Conservation (phyloP, 768 basidiomycete genomes). For the Phanerodontia chrysosporium region DNA sequence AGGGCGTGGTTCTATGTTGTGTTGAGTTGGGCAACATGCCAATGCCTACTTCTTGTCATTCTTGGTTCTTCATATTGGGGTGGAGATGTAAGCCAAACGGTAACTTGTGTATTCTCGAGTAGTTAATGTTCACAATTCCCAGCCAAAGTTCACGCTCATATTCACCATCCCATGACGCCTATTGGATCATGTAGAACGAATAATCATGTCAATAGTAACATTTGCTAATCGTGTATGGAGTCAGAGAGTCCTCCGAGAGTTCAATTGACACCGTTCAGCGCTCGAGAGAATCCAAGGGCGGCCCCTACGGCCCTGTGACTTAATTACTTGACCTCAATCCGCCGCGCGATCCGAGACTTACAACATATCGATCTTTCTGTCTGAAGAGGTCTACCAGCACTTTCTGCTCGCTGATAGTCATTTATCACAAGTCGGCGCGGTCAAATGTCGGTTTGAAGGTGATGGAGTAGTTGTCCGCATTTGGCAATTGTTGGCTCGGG, state of each 20-base stretch:
- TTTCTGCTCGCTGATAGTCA: too few species aligned
- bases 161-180: too few species aligned
- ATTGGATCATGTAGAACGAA: too few species aligned
- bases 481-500: slow-evolving; percentile 1
- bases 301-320: not conserved
- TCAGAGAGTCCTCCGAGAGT: too few species aligned
- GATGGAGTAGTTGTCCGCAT: not conserved
- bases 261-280: not conserved
- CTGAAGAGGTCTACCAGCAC: not conserved
- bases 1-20: slow-evolving; percentile 66
- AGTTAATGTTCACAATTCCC: not conserved
- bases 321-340: not conserved
- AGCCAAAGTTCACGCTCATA: not conserved
- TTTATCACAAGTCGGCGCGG: not conserved
- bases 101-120: slow-evolving; percentile 36
- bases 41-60: slow-evolving; percentile 66
- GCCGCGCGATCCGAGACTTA: not conserved
- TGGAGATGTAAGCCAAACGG: slow-evolving; percentile 39
- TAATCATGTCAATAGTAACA: too few species aligned
- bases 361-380: not conserved
- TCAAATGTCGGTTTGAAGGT: not conserved
- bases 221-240: too few species aligned
- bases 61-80: slow-evolving; percentile 64
- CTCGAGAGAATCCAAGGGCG: not conserved
- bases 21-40: slow-evolving; percentile 65